Evolutionary conservation across 305 asterid genomes (phyloP).

Genomic region (Salvia sclarea): DNA sequence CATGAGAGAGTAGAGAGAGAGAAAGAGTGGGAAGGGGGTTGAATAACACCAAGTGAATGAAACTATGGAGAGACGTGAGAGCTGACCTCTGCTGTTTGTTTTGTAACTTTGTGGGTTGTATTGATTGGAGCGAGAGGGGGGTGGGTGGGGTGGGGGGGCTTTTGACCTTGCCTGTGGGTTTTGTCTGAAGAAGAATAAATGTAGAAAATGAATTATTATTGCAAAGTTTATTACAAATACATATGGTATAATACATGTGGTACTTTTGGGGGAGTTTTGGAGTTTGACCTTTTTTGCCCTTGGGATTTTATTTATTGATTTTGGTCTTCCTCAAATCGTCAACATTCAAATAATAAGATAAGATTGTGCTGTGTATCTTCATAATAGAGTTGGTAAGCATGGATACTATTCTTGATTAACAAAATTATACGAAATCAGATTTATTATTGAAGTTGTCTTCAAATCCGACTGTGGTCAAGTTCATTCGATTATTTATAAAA

Average conservation of each 20-base stretch:
- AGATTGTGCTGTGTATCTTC: too few relatives aligned
- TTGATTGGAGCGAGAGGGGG: conserved; percentile 28
- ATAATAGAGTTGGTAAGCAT: too few relatives aligned
- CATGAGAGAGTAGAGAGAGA: conserved; percentile 34
- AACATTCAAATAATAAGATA: neutral
- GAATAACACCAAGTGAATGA: conserved; percentile 40
- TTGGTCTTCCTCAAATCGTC: conserved; percentile 19
- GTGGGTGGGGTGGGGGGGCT: conserved; percentile 22
- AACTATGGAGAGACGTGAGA: conserved; percentile 41
- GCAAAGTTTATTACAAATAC: conserved; percentile 25
- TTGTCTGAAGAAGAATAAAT: conserved; percentile 30
- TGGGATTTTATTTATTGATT: neutral
- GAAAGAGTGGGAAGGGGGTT: conserved; percentile 19
- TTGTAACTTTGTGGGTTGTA: conserved; percentile 41
- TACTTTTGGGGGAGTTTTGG: conserved; percentile 18
- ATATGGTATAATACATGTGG: conserved; percentile 20
- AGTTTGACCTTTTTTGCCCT: conserved; percentile 33
- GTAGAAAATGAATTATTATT: conserved; percentile 3
- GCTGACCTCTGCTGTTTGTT: conserved; percentile 61
- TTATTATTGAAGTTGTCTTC: too few relatives aligned
- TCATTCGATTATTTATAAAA: too few relatives aligned
- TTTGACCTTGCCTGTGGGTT: conserved; percentile 43
- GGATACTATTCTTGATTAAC: too few relatives aligned
- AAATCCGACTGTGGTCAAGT: neutral
- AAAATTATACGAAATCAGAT: too few relatives aligned